Evolutionary conservation across 805 yeast genomes (phyloP), one percentile per base, ranked within the genome.

Genomic region (Schwanniomyces vanrijiae): DNA sequence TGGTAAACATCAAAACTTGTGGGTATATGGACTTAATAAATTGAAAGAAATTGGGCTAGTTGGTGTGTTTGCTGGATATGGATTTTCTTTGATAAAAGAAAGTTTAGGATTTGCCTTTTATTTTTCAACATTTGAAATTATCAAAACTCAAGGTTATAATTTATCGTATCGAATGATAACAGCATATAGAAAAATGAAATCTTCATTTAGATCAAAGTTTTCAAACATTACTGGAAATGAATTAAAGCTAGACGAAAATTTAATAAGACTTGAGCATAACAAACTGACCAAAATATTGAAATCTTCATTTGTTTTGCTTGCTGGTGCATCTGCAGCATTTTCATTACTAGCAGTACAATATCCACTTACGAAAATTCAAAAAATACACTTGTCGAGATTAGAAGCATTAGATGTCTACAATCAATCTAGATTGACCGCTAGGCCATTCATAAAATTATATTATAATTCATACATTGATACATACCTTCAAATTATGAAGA

Each of bases 1-100:
- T 44, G 87, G 90, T 5, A 58, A 77, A 26, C 84, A 87, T 64
- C 79, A 79, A 48, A 86, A 86, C 48, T 63, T 91, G 47, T 89
- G 97, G 95, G 67, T 68, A 21, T 92, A 89, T 64, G 90, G 92
- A 0, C 61, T 77, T 22, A 74, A 75, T 42, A 89, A 89, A 58
- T 68, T 90, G 44, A 71, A 71, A 50, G 87, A 87, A 51, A 77
- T 91, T 43, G 97, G 97, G 0, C 64, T 84, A 8, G 74, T 82
- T 10, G 96, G 96, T 0, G 91, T 94, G 4, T 89, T 88, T 71
- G 96, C 96, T 2, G 98, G 97, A 0, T 87, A 83, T 61, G 78
- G 85, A n/a, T 71, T 90, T 39, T 85, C 91, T 44, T 69, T 88
- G 3, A 61, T 86, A 14, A 91, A 90, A 61, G 97, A 91, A 55